Evolutionary conservation across 2,329 filamentous ascomycete genomes (phyloP), one percentile per base, ranked within the genome.

Genomic region (Aspergillus glaucus): DNA sequence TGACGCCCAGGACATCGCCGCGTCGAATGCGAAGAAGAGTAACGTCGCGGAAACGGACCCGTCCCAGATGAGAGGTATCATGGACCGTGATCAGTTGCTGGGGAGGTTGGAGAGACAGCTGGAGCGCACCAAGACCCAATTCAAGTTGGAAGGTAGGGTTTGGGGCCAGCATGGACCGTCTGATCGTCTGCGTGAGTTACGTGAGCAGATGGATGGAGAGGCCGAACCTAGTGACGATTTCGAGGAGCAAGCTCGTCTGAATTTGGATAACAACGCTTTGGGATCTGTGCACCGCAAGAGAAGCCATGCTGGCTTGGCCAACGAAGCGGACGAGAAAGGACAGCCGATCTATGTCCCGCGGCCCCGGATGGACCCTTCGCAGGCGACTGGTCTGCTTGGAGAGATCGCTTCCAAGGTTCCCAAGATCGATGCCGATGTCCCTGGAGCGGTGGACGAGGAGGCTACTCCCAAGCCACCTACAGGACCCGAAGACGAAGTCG

Each of bases 41-140:
- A 75, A 70, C 48, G 71, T 84, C 36, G 78, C 69, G 44, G 79
- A 82, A 37, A 80, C 79, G 19, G 86, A 93, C 64, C 82, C 88
- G 21, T 76, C 81, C 26, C 86, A 85, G 48, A 89, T 92, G 85
- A 84, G 90, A 65, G 93, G 93, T 54, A 97, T 98, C 53, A 76
- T 98, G 55, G 91, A 97, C 66, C 86, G 93, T 22, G 88, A 96
- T 62, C 84, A 80, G 62, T 83, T 98, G 57, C 94, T 98, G 87
- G 88, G 90, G 64, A 85, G 91, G 46, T 79, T 98, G 49, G 91
- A 95, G 69, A 94, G 88, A 77, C 93, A 97, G 71, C 82, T 98
- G 39, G 92, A 97, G 74, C 80, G 93, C 55, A 92, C 95, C 55
- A 97, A 97, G 79, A 97, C 93, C 1, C 91, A 97, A 65, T 95